phyloP scores from a whole-genome alignment of 2,329 filamentous ascomycete genomes.

The Penicillium sp. region DNA sequence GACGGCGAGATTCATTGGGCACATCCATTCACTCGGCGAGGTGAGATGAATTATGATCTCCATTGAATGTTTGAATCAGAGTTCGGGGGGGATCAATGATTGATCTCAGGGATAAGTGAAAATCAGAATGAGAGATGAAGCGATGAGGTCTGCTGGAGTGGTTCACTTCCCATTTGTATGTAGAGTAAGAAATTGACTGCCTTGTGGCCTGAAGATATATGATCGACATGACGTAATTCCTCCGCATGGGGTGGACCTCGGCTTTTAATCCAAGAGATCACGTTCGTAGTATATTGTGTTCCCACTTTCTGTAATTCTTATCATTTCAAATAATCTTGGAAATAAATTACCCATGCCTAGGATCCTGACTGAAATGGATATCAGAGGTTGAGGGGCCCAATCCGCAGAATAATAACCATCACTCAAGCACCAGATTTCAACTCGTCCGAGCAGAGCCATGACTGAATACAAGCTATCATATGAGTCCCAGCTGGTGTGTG shows the following conservation, averaged over 20 bases:
- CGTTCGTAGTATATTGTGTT: constrained; percentile 6
- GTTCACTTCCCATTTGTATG: neutral
- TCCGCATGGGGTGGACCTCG: constrained; percentile 17
- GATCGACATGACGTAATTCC: constrained; percentile 28
- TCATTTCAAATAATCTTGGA: neutral
- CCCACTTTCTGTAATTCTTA: neutral
- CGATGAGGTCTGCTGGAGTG: neutral
- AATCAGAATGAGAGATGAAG: neutral
- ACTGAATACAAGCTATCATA: constrained; percentile 67
- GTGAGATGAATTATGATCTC: neutral
- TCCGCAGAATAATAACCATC: neutral
- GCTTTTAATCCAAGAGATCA: constrained; percentile 10
- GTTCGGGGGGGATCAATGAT: neutral
- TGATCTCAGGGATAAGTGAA: neutral
- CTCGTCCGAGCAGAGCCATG: constrained; percentile 46
- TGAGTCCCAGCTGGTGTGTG: constrained; percentile 32
- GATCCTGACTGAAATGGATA: neutral
- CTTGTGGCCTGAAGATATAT: constrained; percentile 3
- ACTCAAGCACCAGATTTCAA: neutral
- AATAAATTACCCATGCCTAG: neutral
- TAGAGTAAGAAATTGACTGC: neutral
- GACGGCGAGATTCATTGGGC: neutral
- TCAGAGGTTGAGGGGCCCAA: neutral
- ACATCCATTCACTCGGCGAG: neutral
- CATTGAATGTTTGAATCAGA: neutral